Evolutionary conservation across 179 eudicot genomes (phyloP), one percentile per base, ranked within the genome.

Genomic region (Gypsophila paniculata): DNA sequence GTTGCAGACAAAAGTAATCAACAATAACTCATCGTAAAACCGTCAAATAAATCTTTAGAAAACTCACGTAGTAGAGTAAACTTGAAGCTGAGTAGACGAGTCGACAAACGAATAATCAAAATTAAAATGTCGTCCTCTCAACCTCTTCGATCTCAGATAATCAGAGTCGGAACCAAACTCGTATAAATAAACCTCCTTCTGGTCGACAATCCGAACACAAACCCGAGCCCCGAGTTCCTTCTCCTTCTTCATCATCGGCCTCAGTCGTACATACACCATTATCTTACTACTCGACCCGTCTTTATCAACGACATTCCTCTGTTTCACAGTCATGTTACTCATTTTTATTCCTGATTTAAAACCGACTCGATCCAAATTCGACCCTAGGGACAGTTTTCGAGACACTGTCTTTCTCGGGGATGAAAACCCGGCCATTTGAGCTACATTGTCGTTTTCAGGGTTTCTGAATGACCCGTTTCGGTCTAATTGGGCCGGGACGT

Each of bases 41-140:
- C 34, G 34, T 29, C 34, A 42, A 42, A 9, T 2, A 42, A 42
- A 42, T n/a, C n/a, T n/a, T n/a, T n/a, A 42, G 6, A 62, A 46
- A 66, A 87, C 94, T 91, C 80, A 91, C 97, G 97, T 85, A 19
- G 91, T 84, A 61, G 96, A 86, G 65, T 91, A 91, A 65, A 91
- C 91, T 38, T 91, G 90, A 5, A 73, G 84, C 68, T 91, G 97
- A 52, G 93, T 72, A 72, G 93, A 73, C 3, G 86, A 62, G 53
- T 91, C 97, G 29, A 89, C 74, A 71, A 91, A 91, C 26, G 97
- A 82, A 46, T 91, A 85, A 81, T 91, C 97, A 72, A 91, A 91
- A 0, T 87, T 85, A 71, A 91, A 91, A 84, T 91, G 97, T 18
- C 97, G 74, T n/a, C 96, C 97, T 1, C 86, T 77, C 11, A 91